Percentiles rank a stretch among this genome's conserved stretches.
phyloP scores from a whole-genome alignment of 345 rosid genomes.

The Citrus medica region DNA sequence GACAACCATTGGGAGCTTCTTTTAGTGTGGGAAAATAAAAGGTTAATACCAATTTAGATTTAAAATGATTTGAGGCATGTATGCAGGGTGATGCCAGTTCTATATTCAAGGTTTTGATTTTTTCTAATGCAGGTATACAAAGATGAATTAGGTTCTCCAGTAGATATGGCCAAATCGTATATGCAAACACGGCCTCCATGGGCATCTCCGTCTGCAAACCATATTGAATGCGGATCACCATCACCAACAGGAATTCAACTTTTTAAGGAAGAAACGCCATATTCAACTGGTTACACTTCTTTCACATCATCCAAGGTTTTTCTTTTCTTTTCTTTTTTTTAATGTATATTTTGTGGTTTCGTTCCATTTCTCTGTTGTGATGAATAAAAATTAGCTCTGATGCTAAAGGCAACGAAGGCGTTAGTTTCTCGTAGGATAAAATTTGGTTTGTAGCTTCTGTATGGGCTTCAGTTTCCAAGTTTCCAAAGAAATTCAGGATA shows the following conservation, averaged over 20 bases:
- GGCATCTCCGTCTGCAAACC: slow-evolving; percentile 56
- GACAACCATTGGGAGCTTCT: background rate
- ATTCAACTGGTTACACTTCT: slow-evolving; percentile 37
- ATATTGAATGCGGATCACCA: slow-evolving; percentile 37
- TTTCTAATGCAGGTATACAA: slow-evolving; percentile 41
- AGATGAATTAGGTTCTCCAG: slow-evolving; percentile 71
- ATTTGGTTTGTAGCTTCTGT: background rate
- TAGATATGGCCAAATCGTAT: slow-evolving; percentile 73
- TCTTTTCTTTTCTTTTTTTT: background rate
- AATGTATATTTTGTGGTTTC: background rate
- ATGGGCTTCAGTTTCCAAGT: background rate
- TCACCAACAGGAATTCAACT: slow-evolving; percentile 40
- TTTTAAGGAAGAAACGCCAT: slow-evolving; percentile 51
- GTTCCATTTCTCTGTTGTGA: background rate
- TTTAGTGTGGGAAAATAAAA: background rate
- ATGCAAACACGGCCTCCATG: slow-evolving; percentile 73
- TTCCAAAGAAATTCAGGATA: background rate
- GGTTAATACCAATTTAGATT: background rate
- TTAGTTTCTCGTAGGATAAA: background rate
- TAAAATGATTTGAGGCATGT: background rate
- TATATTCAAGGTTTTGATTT: background rate
- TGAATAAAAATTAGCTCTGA: background rate
- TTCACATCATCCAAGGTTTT: slow-evolving; percentile 55
- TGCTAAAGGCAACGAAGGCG: background rate
- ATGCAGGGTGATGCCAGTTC: background rate